Evolutionary conservation across 257 asterid species (phyloP).

Genomic region (Apocynum venetum): DNA sequence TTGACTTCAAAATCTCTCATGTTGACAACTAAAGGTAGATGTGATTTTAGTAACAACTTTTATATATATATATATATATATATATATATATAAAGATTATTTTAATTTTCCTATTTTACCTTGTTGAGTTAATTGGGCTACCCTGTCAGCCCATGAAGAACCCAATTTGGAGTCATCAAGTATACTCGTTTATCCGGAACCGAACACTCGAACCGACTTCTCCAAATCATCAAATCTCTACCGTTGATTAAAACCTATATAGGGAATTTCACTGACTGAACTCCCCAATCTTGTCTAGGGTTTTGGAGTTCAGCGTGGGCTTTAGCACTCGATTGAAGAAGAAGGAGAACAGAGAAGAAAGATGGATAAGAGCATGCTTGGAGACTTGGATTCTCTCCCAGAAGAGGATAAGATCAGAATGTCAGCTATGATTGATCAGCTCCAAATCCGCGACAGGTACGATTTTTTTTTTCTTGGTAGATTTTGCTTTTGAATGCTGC

Average conservation of each 20-base stretch:
- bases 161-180: not conserved
- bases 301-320: constrained; percentile 1
- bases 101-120: too few relatives aligned
- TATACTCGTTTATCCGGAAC: not conserved
- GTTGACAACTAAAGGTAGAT: too few relatives aligned
- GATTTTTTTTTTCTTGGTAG: not conserved
- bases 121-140: not conserved
- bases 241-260: not conserved
- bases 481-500: too few relatives aligned
- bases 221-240: not conserved
- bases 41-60: too few relatives aligned
- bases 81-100: too few relatives aligned
- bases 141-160: not conserved
- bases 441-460: constrained; percentile 40
- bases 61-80: too few relatives aligned
- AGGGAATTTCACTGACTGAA: not conserved
- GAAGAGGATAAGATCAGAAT: constrained; percentile 33
- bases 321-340: not conserved
- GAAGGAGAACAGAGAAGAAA: not conserved
- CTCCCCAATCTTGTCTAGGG: not conserved
- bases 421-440: constrained; percentile 38
- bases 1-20: too few relatives aligned
- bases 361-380: constrained; percentile 36
- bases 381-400: constrained; percentile 31
- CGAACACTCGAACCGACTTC: not conserved